These are phyloP conservation scores for Alternaria longipes DNA, from an alignment of 2,329 filamentous ascomycete genomes.

Conservation along the genomic window DNA sequence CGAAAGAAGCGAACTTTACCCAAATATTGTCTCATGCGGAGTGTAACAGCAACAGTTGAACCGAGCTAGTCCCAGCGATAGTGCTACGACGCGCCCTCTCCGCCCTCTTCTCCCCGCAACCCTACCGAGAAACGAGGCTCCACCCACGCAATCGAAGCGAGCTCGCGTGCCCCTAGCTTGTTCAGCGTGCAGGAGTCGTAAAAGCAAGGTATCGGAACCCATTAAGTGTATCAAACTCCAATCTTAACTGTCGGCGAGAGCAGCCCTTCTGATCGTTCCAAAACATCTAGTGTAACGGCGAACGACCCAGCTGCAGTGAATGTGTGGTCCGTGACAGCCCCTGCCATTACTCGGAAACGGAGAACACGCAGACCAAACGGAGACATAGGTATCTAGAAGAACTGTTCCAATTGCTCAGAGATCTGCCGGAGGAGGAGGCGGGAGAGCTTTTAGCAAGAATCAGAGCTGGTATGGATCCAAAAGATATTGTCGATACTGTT, in stretches of 20 bases:
- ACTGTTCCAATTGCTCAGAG: constrained; percentile 24
- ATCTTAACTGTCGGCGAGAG: too few species aligned
- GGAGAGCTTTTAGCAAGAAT: constrained; percentile 20
- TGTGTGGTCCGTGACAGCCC: constrained; percentile 21
- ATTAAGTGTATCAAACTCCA: too few species aligned
- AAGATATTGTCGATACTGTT: constrained; percentile 26
- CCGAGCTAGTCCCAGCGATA: constrained; percentile 8
- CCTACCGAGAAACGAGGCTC: constrained; percentile 13
- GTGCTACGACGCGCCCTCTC: constrained; percentile 15
- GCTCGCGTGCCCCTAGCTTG: constrained; percentile 28
- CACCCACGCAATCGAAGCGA: constrained; percentile 19
- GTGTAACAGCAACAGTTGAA: constrained; percentile 8
- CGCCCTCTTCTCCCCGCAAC: constrained; percentile 26
- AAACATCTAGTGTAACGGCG: constrained; percentile 25
- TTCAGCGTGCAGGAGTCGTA: constrained; percentile 28
- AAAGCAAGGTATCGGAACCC: constrained; percentile 37
- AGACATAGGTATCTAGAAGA: constrained; percentile 25
- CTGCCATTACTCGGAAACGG: constrained; percentile 29
- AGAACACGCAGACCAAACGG: constrained; percentile 24
- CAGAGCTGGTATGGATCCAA: constrained; percentile 24
- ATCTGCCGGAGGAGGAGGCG: constrained; percentile 22
- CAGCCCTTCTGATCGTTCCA: constrained; percentile 5
- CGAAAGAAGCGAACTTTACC: background rate
- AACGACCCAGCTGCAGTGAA: constrained; percentile 27
- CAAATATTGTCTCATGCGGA: background rate